These are phyloP conservation scores for Termitomyces sp. DNA, from an alignment of 768 basidiomycete genomes.

Conservation along the genomic window DNA sequence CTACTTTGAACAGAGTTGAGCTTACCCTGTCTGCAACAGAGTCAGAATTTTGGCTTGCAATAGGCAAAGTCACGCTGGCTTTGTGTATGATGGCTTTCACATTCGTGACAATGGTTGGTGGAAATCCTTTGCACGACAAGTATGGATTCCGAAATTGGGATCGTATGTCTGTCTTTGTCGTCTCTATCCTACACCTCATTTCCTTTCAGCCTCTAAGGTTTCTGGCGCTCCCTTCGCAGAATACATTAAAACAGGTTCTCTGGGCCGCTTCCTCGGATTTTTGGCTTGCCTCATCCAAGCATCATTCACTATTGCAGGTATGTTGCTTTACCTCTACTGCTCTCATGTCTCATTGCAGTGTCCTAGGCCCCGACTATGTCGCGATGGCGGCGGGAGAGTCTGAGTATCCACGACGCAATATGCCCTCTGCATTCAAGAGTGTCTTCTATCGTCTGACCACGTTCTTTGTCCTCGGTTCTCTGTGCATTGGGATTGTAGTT, in stretches of 20 bases:
- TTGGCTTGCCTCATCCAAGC: constrained; percentile 62
- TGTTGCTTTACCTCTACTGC: constrained; percentile 10
- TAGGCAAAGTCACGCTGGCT: constrained; percentile 49
- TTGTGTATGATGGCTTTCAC: constrained; percentile 51
- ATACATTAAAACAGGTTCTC: constrained; percentile 49
- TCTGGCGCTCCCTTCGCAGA: constrained; percentile 55
- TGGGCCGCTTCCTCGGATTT: constrained; percentile 64
- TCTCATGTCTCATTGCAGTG: background rate
- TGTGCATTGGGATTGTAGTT: constrained; percentile 76
- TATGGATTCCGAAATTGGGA: constrained; percentile 59
- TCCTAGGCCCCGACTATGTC: constrained; percentile 48
- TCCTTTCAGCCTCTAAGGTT: constrained; percentile 38
- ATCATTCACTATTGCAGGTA: constrained; percentile 60
- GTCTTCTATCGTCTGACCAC: constrained; percentile 78
- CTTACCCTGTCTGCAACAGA: constrained; percentile 27
- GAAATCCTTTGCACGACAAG: constrained; percentile 51
- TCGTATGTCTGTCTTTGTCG: constrained; percentile 28
- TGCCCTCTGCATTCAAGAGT: constrained; percentile 70
- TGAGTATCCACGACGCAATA: constrained; percentile 62
- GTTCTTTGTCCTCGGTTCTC: constrained; percentile 74
- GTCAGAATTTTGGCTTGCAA: constrained; percentile 55
- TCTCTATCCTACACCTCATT: background rate
- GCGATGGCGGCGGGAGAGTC: constrained; percentile 72
- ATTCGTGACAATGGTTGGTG: constrained; percentile 60
- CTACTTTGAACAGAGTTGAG: background rate